A percentile compares a stretch with the other conserved stretches of the same genome.
Conservation (phyloP, 2,329 filamentous ascomycete genomes). For the Aspergillus flavus region DNA sequence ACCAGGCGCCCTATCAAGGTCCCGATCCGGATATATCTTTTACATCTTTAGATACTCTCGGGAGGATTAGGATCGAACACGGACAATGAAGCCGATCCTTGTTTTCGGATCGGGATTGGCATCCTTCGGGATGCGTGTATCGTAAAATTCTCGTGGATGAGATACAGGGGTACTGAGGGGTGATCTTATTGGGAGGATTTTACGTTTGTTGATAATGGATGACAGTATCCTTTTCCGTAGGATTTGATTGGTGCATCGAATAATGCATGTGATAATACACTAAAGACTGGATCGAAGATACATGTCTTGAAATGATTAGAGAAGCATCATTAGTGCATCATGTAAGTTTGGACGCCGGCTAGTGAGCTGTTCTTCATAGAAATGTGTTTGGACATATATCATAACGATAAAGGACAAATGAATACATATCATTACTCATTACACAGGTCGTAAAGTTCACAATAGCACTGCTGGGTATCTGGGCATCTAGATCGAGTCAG, state of each 20-base stretch:
- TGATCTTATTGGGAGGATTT: background rate
- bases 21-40: background rate
- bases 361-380: background rate
- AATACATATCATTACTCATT: background rate
- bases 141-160: background rate
- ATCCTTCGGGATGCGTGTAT: background rate
- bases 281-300: background rate
- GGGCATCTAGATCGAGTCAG: conserved; percentile 12
- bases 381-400: background rate
- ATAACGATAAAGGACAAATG: background rate
- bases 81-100: background rate
- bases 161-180: background rate
- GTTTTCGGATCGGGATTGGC: background rate
- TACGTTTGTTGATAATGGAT: background rate
- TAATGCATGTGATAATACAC: background rate
- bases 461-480: conserved; percentile 13
- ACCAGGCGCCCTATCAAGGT: background rate
- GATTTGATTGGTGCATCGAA: background rate
- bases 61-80: background rate
- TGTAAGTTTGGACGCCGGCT: background rate
- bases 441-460: conserved; percentile 33
- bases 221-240: background rate
- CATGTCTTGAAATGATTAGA: background rate
- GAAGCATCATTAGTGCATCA: background rate
- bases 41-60: background rate